Evolutionary conservation across 176 grass and related monocot genomes (phyloP), one percentile per base, ranked within the genome.

Genomic region (Cenchrus americanus): DNA sequence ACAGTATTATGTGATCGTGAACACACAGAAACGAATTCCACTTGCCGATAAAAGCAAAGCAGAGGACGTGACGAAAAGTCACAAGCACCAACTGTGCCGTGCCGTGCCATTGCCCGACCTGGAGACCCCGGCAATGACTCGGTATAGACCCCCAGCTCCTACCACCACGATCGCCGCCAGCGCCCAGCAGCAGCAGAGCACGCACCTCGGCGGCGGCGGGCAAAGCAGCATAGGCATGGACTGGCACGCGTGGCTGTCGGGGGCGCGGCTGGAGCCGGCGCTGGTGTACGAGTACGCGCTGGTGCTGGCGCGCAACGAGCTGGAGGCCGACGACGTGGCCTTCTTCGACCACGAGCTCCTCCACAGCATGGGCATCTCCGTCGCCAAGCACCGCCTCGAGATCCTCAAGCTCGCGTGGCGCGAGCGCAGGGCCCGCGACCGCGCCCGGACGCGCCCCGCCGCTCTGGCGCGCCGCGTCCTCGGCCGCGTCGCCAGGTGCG

Each of bases 321-420:
- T 93, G 81, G 91, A 85, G 81, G 87, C 78, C 64, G 91, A 77
- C 70, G 91, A 93, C 77, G 69, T 81, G 41, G 78, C 63, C 19
- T 89, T 85, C 91, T 55, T 93, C 60, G 75, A 93, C 85, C 91
- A 93, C 78, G 91, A 87, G 52, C 68, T 93, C 87, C 87, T 93
- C 49, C 91, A 81, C 44, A 87, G 88, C 89, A 95, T 98, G 92
- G 95, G 95, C 75, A 80, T 98, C 75, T 22, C 90, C 82, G 69
- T 98, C 53, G 92, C 92, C 69, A 98, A 98, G 86, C 95, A 98
- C 84, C 85, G 95, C 61, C 90, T 98, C 60, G 86, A 93, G 86
- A 97, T 97, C 82, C 95, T 97, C 54, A 94, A 90, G 74, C 90
- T 94, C 53, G 89, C 90, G 14, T 58, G 83, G 78, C 73, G 83